Conservation (phyloP, 352 stramenopile species). For the Pythium aristosporum region DNA sequence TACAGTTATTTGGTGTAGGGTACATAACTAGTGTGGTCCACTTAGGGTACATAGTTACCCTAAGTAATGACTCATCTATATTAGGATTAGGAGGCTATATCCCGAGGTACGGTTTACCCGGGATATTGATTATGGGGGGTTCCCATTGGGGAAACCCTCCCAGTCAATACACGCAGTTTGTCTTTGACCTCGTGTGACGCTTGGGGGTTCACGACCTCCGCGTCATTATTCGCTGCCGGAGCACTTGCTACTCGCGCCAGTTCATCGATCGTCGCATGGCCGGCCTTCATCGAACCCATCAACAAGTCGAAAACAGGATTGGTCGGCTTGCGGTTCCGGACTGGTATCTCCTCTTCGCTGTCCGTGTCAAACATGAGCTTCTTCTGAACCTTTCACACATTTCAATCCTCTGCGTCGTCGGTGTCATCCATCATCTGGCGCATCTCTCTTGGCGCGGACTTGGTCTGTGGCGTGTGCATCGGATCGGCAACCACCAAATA, state of each 20-base stretch:
- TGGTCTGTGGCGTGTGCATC: constrained; percentile 3
- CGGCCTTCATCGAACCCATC: not conserved
- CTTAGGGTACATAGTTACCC: too few species aligned
- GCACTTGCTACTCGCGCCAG: not conserved
- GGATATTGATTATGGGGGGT: too few species aligned
- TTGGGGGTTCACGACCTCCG: too few species aligned
- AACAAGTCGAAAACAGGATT: not conserved
- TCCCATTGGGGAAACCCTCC: too few species aligned
- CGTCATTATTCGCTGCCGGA: not conserved
- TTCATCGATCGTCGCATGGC: not conserved
- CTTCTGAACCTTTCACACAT: constrained; percentile 3
- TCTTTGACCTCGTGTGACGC: too few species aligned
- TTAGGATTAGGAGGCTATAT: too few species aligned
- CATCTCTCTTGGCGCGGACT: not conserved
- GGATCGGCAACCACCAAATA: constrained; percentile 10
- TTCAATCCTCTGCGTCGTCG: not conserved
- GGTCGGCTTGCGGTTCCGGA: not conserved
- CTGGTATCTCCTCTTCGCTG: not conserved
- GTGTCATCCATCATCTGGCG: not conserved
- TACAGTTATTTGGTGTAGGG: too few species aligned
- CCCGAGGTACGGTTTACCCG: too few species aligned
- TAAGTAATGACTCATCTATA: too few species aligned
- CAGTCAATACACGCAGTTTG: too few species aligned
- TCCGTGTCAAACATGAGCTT: not conserved
- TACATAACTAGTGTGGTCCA: too few species aligned